Conservation (phyloP, 305 asterid genomes). For the Andrographis paniculata region DNA sequence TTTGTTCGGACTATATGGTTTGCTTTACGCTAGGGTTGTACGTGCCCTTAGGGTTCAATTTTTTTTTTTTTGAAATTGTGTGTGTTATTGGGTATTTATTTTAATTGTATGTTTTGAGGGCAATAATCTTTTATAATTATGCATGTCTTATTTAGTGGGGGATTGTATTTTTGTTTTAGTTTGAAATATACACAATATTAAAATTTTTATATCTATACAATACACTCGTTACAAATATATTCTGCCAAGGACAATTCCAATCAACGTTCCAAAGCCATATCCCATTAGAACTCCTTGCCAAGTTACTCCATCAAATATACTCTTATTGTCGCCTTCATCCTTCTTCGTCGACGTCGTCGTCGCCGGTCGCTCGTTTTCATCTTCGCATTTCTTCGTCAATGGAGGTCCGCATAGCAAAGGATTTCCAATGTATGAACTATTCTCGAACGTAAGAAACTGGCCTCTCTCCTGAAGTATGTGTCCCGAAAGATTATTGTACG, state of each 20-base stretch:
- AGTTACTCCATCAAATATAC: neutral
- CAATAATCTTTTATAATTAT: too few species aligned
- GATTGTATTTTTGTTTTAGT: too few species aligned
- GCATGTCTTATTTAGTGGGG: too few species aligned
- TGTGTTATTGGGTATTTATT: too few species aligned
- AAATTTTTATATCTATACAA: too few species aligned
- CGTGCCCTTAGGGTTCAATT: too few species aligned
- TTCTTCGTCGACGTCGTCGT: neutral
- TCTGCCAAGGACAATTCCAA: neutral
- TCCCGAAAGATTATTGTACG: neutral
- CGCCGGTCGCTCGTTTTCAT: neutral
- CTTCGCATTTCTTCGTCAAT: neutral
- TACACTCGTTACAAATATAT: too few species aligned
- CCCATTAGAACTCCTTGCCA: neutral
- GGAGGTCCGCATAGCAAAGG: neutral
- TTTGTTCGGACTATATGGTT: too few species aligned
- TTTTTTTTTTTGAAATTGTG: too few species aligned
- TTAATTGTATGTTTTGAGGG: too few species aligned
- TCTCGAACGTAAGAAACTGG: neutral
- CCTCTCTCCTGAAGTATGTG: neutral
- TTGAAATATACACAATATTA: too few species aligned
- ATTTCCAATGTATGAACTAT: neutral
- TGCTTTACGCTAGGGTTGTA: too few species aligned
- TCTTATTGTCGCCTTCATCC: neutral
- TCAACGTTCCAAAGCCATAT: neutral